A percentile compares a stretch with the other conserved stretches of the same genome.
Conservation (phyloP, 805 yeast species). For the Myxozyma udenii region DNA sequence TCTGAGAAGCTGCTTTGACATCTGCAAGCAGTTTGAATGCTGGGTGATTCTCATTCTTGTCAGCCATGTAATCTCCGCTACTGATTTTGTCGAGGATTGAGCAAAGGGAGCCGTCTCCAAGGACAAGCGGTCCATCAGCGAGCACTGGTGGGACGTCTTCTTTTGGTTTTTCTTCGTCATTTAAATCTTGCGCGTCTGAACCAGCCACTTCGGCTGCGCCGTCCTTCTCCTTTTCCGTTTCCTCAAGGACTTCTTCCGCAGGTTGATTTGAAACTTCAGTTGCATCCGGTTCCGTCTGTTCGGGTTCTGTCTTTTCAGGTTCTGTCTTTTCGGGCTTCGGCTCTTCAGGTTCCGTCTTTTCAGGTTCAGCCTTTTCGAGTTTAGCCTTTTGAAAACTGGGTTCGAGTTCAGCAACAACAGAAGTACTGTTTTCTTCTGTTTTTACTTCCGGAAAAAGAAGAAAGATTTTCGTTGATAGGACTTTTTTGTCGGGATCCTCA, state of each 20-base stretch:
- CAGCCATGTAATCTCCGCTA: constrained; percentile 11
- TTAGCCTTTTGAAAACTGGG: no score
- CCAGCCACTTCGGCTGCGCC: not conserved
- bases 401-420: not conserved
- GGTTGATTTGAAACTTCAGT: no score
- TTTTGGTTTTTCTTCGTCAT: constrained; percentile 1
- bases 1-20: constrained; percentile 10
- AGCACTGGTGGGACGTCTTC: constrained; percentile 9
- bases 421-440: not conserved
- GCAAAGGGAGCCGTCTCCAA: not conserved
- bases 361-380: no score
- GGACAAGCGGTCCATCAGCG: not conserved
- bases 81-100: constrained; percentile 7
- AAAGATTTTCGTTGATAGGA: constrained; percentile 12
- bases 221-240: not conserved
- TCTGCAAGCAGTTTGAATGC: constrained; percentile 12
- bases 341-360: no score
- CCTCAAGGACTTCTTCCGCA: no score
- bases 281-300: no score
- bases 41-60: not conserved
- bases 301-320: no score
- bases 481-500: constrained; percentile 21
- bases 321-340: no score
- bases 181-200: not conserved
- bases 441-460: not conserved